Evolutionary conservation across 352 stramenopile genomes (phyloP), one percentile per base, ranked within the genome.

Genomic region (Globisporangium heterothallicum): DNA sequence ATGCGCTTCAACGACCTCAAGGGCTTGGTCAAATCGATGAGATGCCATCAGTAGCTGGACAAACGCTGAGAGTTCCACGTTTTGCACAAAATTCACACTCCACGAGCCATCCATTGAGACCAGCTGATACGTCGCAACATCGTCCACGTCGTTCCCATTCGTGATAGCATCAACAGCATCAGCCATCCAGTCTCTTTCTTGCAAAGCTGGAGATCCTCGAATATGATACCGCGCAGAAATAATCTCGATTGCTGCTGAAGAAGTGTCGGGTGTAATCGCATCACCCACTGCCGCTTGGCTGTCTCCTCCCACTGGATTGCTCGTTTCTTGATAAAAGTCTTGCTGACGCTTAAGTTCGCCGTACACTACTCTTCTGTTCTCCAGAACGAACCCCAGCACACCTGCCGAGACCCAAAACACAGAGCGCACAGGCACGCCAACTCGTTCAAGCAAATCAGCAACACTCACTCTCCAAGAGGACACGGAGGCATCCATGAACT

Each of bases 11-110:
- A 61, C 52, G 2, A 70, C 43, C 13, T 45, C 53, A 9, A 88
- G 53, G 9, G 66, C 74, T 5, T 74, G 63, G 2, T 83, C 61
- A 42, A 70, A 79, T 41, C 71, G 52, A 0, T 68, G 40, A 18
- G 47, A 50, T 21, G 52, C 40, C 34, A 80, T 61, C 21, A 88
- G 44, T 35, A 64, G 30, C 7, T 79, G 59, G 14, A 86, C 43
- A 36, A 88, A 80, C 16, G 42, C 24, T 12, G 49, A 16, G 16
- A 60, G n/a, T 10, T 36, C 19, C 44, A 70, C 25, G 14, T 34
- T 63, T 4, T 65, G 45, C 24, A 80, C 30, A 19, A 58, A 4
- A 4, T 59, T 63, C 13, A 53, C 32, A 18, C 42, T 43, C 56
- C 60, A 70, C 16, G 55, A 6, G 36, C 40, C 36, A 0, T 46